Evolutionary conservation across 192 early-diverging fungal species (phyloP), one percentile per base, ranked within the genome.

Genomic region (Polychytrium aggregatum): DNA sequence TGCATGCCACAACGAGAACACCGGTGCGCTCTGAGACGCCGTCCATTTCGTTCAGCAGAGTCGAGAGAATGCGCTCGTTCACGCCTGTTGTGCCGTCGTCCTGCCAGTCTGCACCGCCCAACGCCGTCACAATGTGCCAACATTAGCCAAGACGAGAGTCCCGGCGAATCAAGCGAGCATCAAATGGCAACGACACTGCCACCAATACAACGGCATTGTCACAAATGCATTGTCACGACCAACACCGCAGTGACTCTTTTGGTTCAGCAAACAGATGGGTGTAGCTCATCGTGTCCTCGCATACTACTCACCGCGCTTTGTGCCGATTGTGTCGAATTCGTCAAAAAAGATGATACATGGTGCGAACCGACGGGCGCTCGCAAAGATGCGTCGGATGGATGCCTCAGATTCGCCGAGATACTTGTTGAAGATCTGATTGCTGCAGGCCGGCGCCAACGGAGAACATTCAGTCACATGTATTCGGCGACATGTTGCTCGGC

Each of bases 301-400:
- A n/a, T 21, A 5, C 0, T 26, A 28, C 58, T 59, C 46, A 64
- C 82, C 83, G 66, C 95, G 66, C 48, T 83, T 79, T n/a, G 82
- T 71, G 1, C 82, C 88, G n/a, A 96, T 79, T 0, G 83, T 72
- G 61, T 98, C 95, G 56, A 98, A 71, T 47, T 96, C 90, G 56
- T 98, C 95, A 57, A 98, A 75, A 62, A 96, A 93, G 25, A 97
- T 54, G 36, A 97, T 72, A 47, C 88, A 94, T 0, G 95, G 94
- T n/a, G 82, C 73, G n/a, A 87, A 68, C 18, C 74, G 63, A 22
- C 82, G 74, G 0, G 95, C 92, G n/a, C 78, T 71, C 7, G 73
- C 70, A 76, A 96, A 98, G 35, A 93, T 57, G 1, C 68, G 60
- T n/a, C 95, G 71, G 18, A 98, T 61, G 9, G 57, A 70, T 0